Conservation (phyloP, 1,139 yeast species). For the Kodamaea fungicola region DNA sequence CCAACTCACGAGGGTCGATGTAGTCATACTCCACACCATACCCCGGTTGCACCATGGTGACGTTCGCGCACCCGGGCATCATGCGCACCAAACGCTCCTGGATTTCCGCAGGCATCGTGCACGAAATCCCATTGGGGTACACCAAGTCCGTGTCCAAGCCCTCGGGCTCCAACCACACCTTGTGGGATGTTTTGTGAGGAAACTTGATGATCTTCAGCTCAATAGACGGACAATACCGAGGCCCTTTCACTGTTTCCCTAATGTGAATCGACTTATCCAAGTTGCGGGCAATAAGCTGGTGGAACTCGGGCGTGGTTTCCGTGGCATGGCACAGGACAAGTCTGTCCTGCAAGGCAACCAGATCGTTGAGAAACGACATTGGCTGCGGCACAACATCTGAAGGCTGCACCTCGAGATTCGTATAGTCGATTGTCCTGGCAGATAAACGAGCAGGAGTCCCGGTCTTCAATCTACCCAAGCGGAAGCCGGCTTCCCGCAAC, state of each 20-base stretch:
- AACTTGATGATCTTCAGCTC: conserved; percentile 87
- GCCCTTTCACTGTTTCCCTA: conserved; percentile 92
- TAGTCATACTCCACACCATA: conserved; percentile 98
- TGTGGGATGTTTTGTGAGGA: conserved; percentile 69
- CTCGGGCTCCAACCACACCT: conserved; percentile 96
- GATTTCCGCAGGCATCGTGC: conserved; percentile 94
- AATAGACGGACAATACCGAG: conserved; percentile 95
- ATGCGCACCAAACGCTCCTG: conserved; percentile 70
- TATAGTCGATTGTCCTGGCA: conserved; percentile 65
- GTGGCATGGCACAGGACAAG: conserved; percentile 78
- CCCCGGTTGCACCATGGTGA: conserved; percentile 86
- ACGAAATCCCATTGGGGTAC: conserved; percentile 94
- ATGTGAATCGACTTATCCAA: conserved; percentile 85
- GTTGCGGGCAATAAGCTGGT: conserved; percentile 63
- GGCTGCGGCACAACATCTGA: conserved; percentile 84
- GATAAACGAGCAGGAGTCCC: conserved; percentile 95
- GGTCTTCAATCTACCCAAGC: conserved; percentile 86
- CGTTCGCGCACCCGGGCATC: conserved; percentile 89
- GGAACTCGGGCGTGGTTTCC: conserved; percentile 71
- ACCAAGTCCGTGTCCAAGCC: conserved; percentile 81
- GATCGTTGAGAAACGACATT: conserved; percentile 81
- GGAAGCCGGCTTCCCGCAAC: conserved; percentile 70
- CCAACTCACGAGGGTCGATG: conserved; percentile 87
- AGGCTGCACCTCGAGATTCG: conserved; percentile 56
- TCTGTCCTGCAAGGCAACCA: conserved; percentile 53